These are phyloP conservation scores for Phytopythium oedochilum DNA, from an alignment of 352 stramenopile species.

Conservation along the genomic window DNA sequence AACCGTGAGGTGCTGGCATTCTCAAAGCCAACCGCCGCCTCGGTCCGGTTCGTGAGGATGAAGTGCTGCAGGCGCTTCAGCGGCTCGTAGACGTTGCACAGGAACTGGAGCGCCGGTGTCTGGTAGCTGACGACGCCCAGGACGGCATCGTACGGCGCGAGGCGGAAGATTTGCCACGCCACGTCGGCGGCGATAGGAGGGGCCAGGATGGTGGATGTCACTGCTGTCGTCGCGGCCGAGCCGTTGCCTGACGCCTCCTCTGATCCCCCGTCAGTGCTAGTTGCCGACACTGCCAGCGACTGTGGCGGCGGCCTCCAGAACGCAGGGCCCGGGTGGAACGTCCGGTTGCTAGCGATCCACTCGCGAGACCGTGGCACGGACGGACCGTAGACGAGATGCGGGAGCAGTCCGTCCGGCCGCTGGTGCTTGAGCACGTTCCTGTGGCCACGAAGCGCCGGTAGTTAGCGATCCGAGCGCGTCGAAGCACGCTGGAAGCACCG, in stretches of 20 bases:
- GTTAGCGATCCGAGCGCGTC: neutral
- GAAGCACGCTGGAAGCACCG: neutral
- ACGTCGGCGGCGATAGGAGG: constrained; percentile 73
- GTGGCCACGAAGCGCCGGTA: too few relatives aligned
- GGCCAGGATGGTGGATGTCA: constrained; percentile 57
- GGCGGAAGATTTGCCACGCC: constrained; percentile 77
- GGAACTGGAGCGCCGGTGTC: constrained; percentile 57
- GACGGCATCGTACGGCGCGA: constrained; percentile 72
- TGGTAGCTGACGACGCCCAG: constrained; percentile 56
- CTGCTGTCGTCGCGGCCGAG: neutral
- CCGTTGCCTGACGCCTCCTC: neutral
- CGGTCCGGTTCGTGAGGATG: constrained; percentile 19
- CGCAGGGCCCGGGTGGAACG: constrained; percentile 74
- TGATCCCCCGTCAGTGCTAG: neutral
- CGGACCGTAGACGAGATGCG: constrained; percentile 73
- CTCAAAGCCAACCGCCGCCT: neutral
- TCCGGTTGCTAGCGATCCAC: constrained; percentile 67
- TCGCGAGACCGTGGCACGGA: constrained; percentile 36
- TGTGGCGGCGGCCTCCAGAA: constrained; percentile 34
- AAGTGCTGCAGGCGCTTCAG: constrained; percentile 54
- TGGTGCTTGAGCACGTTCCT: constrained; percentile 61
- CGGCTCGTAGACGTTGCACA: constrained; percentile 62
- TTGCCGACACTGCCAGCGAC: neutral
- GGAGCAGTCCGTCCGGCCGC: constrained; percentile 46
- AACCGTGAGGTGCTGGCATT: neutral